Evolutionary conservation across 139 green algal genomes (phyloP).

Genomic region (Auxenochlorella pyrenoidosa): DNA sequence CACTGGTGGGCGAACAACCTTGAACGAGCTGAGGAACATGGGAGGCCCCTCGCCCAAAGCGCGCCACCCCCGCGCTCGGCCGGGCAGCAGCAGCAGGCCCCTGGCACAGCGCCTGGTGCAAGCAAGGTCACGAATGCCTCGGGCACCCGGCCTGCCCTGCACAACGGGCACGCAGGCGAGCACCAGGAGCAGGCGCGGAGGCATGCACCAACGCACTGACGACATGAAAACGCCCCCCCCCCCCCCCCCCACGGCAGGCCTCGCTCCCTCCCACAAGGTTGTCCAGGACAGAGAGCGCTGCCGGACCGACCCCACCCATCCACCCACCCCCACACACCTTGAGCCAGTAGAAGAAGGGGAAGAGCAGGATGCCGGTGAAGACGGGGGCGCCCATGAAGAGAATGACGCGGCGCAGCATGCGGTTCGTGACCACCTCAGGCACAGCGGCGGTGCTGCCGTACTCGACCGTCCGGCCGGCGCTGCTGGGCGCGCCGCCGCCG

Average conservation of each 20-base stretch:
- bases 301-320: no score
- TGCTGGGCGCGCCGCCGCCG: neutral
- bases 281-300: neutral
- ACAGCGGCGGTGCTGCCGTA: constrained; percentile 18
- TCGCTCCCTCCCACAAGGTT: neutral
- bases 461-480: constrained; percentile 2
- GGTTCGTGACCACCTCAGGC: constrained; percentile 54
- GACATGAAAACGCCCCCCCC: no score
- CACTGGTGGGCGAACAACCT: no score
- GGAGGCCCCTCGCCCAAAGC: no score
- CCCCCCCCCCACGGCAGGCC: no score
- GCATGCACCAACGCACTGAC: no score
- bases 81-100: no score
- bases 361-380: constrained; percentile 59
- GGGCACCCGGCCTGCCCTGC: no score
- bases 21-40: no score
- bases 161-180: no score
- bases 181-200: no score
- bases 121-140: neutral
- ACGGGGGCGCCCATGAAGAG: constrained; percentile 71
- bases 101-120: neutral
- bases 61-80: no score
- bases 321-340: constrained; percentile 45
- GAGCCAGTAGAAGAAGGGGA: constrained; percentile 79
- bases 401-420: constrained; percentile 80